These are phyloP conservation scores for Trichoderma afroharzianum DNA, from an alignment of 2,329 filamentous ascomycete species.

Conservation along the genomic window DNA sequence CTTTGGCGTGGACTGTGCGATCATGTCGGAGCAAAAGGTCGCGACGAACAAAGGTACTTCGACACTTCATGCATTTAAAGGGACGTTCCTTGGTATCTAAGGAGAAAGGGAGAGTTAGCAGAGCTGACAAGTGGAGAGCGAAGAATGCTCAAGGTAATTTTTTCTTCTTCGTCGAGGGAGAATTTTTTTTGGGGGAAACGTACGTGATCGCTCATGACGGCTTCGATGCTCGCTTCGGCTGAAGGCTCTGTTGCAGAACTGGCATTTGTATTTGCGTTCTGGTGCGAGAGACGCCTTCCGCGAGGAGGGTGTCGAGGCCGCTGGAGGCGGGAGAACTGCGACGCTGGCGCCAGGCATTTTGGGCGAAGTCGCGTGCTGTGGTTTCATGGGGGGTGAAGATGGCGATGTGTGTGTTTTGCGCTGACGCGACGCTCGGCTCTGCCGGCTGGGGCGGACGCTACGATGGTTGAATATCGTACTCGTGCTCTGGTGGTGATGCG, in stretches of 20 bases:
- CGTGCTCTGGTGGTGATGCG: conserved; percentile 25
- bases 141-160: background rate
- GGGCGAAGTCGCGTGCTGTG: conserved; percentile 36
- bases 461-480: conserved; percentile 59
- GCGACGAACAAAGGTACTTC: conserved; percentile 96
- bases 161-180: background rate
- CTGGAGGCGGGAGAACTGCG: conserved; percentile 60
- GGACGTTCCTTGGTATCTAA: conserved; percentile 97
- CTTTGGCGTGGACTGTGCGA: conserved; percentile 96
- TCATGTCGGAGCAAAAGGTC: conserved; percentile 96
- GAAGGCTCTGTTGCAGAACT: conserved; percentile 97
- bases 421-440: conserved; percentile 25
- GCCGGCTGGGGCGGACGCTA: conserved; percentile 37
- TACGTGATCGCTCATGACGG: conserved; percentile 96
- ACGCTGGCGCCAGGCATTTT: conserved; percentile 69
- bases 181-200: conserved; percentile 43
- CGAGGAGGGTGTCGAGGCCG: conserved; percentile 65
- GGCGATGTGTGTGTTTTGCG: conserved; percentile 22
- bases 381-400: conserved; percentile 19
- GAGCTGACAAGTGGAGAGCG: background rate
- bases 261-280: conserved; percentile 99
- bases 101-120: background rate
- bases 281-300: conserved; percentile 75
- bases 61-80: conserved; percentile 98
- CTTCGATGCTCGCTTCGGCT: conserved; percentile 96